A percentile compares a stretch with the other conserved stretches of the same genome.
Evolutionary conservation across 257 asterid genomes (phyloP).

Genomic region (Cordia subcordata): DNA sequence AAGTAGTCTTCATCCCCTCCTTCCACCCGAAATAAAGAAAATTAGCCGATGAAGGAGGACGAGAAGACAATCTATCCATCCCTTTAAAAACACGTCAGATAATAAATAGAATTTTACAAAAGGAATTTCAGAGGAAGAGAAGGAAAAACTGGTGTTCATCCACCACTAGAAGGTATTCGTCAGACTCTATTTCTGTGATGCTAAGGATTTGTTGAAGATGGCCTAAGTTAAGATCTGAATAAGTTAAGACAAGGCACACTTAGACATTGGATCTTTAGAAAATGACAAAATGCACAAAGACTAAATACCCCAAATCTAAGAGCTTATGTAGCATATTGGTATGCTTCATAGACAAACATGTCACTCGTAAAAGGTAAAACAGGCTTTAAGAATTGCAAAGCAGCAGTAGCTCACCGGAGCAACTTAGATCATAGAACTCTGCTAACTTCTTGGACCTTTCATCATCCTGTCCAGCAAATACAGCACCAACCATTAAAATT

Average conservation of each 20-base stretch:
- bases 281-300: too few relatives aligned
- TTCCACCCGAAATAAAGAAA: background rate
- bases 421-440: background rate
- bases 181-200: background rate
- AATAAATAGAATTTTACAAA: too few relatives aligned
- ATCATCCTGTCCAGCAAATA: conserved; percentile 17
- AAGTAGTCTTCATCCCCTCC: background rate
- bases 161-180: too few relatives aligned
- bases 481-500: too few relatives aligned
- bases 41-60: background rate
- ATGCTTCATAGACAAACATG: background rate
- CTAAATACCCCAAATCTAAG: too few relatives aligned
- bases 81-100: background rate
- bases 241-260: too few relatives aligned
- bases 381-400: background rate
- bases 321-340: background rate
- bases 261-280: too few relatives aligned
- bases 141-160: too few relatives aligned
- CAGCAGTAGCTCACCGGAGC: conserved; percentile 5
- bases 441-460: conserved; percentile 6
- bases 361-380: background rate
- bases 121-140: too few relatives aligned
- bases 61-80: background rate
- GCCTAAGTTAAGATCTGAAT: too few relatives aligned
- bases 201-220: too few relatives aligned